phyloP scores from a whole-genome alignment of 805 yeast genomes.

The Candida sphagnicola region DNA sequence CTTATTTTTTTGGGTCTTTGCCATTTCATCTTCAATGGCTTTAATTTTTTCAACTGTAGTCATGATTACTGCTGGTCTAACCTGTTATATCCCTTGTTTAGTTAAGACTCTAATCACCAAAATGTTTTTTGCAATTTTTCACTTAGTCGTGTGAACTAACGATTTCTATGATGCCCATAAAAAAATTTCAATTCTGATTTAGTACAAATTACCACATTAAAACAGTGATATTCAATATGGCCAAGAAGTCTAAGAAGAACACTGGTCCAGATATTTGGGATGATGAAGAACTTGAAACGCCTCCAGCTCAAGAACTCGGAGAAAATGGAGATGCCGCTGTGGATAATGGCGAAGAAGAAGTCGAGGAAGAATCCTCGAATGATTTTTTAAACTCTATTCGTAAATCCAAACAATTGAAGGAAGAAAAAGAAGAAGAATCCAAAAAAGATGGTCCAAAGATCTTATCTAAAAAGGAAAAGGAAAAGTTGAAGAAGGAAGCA shows the following conservation, averaged over 20 bases:
- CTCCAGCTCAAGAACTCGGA: conserved; percentile 34
- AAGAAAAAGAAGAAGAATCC: conserved; percentile 50
- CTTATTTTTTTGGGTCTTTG: conserved; percentile 95
- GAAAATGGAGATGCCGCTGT: conserved; percentile 18
- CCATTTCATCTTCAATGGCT: conserved; percentile 96
- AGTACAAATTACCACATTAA: not conserved
- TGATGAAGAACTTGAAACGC: conserved; percentile 57
- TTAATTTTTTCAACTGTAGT: conserved; percentile 60
- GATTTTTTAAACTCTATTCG: conserved; percentile 84
- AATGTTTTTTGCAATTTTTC: not conserved
- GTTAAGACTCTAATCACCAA: no score
- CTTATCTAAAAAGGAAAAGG: conserved; percentile 90
- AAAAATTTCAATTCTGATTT: conserved; percentile 12
- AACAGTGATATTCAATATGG: conserved; percentile 33
- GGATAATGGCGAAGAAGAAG: conserved; percentile 14
- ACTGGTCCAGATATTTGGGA: conserved; percentile 79
- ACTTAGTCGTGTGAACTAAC: conserved; percentile 12
- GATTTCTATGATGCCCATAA: conserved; percentile 9
- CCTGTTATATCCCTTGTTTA: not conserved
- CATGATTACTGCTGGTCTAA: conserved; percentile 15
- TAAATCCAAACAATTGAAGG: conserved; percentile 74
- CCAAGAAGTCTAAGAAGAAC: conserved; percentile 58
- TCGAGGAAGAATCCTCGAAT: conserved; percentile 16
- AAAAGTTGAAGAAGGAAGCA: conserved; percentile 90
- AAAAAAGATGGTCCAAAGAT: conserved; percentile 61